Evolutionary conservation across 2,329 filamentous ascomycete species (phyloP), one percentile per base, ranked within the genome.

Genomic region (Aspergillus sp.): DNA sequence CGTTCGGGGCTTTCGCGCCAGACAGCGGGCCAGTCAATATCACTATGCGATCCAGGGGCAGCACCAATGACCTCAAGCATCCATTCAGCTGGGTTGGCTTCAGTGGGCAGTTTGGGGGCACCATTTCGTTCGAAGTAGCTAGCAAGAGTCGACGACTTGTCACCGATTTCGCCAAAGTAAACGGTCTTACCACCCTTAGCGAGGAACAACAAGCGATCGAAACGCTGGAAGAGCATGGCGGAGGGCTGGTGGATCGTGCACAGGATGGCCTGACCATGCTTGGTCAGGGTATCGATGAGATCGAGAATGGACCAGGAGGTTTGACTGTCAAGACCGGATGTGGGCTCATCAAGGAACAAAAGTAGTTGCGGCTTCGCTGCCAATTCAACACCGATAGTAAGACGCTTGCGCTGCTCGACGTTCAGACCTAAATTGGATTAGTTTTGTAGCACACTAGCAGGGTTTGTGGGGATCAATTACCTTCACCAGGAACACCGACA

Each of bases 211-310:
- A 89, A 76, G 1, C 83, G 82, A 62, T 89, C 87, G 56, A 89
- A 97, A 60, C 91, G 89, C 74, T 96, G 91, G 81, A 97, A 96
- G 56, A 97, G 83, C 84, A 96, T 92, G 36, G 93, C 92, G 13
- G 91, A 96, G n/a, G 94, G 94, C 76, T 98, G 94, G 75, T 98
- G 94, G 62, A 97, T 97, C 0, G 94, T 97, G 80, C 92, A 96
- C n/a, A 97, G 87, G 76, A 97, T 91, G 54, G 94, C 93, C 74
- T 96, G 92, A 15, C 94, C 93, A 64, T 88, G 90, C 75, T 94
- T 90, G 69, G 92, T 92, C 36, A 97, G 83, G 77, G 96, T 96
- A 77, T 96, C 90, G 42, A 98, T 84, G 10, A 97, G 84, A 74
- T 92, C 89, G 49, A 92, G 84, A 72, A 97, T 96, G 64, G 91